A percentile compares a stretch with the other conserved stretches of the same genome.
These are phyloP conservation scores for Diaporthe sp. DNA, from an alignment of 2,329 filamentous ascomycete species.

Conservation along the genomic window DNA sequence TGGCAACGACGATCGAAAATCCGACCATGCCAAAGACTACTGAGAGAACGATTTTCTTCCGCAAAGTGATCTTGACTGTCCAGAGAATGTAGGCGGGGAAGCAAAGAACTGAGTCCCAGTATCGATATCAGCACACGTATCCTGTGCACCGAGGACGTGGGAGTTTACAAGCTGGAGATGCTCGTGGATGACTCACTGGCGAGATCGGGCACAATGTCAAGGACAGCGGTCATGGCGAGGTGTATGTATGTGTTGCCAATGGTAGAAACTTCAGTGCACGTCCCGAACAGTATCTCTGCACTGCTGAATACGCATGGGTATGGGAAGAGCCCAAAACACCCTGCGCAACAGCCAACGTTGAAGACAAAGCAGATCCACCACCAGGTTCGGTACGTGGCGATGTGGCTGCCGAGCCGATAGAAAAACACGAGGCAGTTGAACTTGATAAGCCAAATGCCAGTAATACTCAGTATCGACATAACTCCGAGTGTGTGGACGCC, in stretches of 20 bases:
- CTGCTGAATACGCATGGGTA: conserved; percentile 41
- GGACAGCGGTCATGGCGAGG: too few species aligned
- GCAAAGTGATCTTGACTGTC: conserved; percentile 38
- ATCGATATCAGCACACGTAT: not conserved
- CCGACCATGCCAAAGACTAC: conserved; percentile 40
- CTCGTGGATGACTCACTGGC: too few species aligned
- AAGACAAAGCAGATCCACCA: conserved; percentile 41
- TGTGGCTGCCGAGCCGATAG: conserved; percentile 26
- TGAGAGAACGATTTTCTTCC: conserved; percentile 41
- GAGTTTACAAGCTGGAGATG: too few species aligned
- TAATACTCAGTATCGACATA: conserved; percentile 1
- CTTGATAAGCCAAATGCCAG: conserved; percentile 38
- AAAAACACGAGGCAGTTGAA: conserved; percentile 39
- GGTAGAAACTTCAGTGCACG: too few species aligned
- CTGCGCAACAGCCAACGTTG: conserved; percentile 32
- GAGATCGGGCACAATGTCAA: too few species aligned
- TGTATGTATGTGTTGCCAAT: too few species aligned
- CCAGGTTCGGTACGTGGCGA: conserved; percentile 25
- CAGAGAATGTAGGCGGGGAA: conserved; percentile 43
- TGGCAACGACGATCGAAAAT: conserved; percentile 42
- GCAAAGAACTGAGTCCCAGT: conserved; percentile 35
- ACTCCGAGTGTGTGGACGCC: conserved; percentile 29
- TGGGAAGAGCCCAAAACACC: conserved; percentile 34
- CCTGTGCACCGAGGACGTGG: not conserved
- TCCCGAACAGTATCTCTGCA: conserved; percentile 31